Conservation (phyloP, 768 basidiomycete genomes). For the Podaxis sp. region DNA sequence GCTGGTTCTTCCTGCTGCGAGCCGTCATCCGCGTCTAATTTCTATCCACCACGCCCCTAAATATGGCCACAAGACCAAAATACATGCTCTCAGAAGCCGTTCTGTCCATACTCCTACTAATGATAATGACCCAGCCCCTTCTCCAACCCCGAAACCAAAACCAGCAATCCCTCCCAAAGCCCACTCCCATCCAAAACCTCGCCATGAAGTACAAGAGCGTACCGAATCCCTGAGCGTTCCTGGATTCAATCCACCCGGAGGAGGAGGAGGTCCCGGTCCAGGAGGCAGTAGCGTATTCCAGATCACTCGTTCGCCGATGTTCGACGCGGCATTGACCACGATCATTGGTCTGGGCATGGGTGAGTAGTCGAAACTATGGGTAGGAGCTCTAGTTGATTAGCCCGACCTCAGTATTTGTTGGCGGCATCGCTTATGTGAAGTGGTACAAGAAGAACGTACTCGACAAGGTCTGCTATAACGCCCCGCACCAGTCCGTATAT, state of each 20-base stretch:
- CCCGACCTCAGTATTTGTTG: slow-evolving; percentile 52
- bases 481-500: background rate
- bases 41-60: background rate
- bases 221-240: slow-evolving; percentile 35
- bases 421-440: slow-evolving; percentile 67
- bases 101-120: slow-evolving; percentile 2
- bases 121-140: slow-evolving; percentile 2
- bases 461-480: slow-evolving; percentile 55
- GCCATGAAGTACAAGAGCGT: slow-evolving; percentile 43
- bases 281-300: slow-evolving; percentile 32
- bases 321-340: slow-evolving; percentile 59
- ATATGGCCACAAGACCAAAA: background rate
- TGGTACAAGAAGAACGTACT: slow-evolving; percentile 87
- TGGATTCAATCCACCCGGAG: slow-evolving; percentile 43
- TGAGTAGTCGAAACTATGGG: slow-evolving; percentile 24
- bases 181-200: slow-evolving; percentile 20
- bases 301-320: slow-evolving; percentile 39
- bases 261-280: slow-evolving; percentile 27
- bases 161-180: slow-evolving; percentile 6
- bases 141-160: slow-evolving; percentile 14
- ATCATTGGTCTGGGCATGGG: slow-evolving; percentile 61
- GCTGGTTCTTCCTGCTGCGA: slow-evolving; percentile 3
- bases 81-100: background rate
- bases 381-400: slow-evolving; percentile 4
- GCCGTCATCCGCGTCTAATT: background rate